Conservation (phyloP, 305 asterid genomes). For the Solanum aculeatissimum region DNA sequence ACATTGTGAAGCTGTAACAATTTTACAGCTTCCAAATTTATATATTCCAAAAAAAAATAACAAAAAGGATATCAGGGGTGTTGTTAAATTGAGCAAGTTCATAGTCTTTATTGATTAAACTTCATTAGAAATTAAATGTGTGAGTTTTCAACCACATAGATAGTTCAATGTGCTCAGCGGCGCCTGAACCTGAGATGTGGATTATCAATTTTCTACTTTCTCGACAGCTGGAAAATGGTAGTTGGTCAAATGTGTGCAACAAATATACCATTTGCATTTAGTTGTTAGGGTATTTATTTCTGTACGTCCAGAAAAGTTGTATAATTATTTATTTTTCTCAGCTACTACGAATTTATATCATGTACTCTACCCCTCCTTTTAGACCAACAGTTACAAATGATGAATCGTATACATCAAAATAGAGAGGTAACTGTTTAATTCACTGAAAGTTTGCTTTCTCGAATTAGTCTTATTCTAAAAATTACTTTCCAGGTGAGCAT, state of each 20-base stretch:
- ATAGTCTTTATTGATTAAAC: background rate
- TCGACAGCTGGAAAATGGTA: background rate
- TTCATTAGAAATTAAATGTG: background rate
- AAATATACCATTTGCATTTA: constrained; percentile 1
- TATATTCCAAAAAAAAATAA: background rate
- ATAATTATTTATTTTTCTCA: constrained; percentile 7
- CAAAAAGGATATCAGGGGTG: background rate
- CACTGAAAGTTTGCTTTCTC: background rate
- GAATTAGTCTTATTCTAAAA: too few relatives aligned
- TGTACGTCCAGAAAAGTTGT: background rate
- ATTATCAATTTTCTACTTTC: background rate
- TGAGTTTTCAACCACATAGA: background rate
- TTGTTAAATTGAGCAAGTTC: background rate
- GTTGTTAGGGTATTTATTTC: constrained; percentile 6
- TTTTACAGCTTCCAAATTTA: background rate
- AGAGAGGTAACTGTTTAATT: background rate
- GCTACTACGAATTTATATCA: constrained; percentile 1
- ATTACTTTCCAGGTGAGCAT: too few relatives aligned
- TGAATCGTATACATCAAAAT: background rate
- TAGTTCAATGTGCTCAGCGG: background rate
- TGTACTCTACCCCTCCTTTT: background rate
- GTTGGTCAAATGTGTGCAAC: background rate
- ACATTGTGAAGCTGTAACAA: constrained; percentile 53
- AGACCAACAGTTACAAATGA: background rate
- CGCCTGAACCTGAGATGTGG: background rate